Evolutionary conservation across 345 rosid species (phyloP).

Genomic region (Heritiera fomes): DNA sequence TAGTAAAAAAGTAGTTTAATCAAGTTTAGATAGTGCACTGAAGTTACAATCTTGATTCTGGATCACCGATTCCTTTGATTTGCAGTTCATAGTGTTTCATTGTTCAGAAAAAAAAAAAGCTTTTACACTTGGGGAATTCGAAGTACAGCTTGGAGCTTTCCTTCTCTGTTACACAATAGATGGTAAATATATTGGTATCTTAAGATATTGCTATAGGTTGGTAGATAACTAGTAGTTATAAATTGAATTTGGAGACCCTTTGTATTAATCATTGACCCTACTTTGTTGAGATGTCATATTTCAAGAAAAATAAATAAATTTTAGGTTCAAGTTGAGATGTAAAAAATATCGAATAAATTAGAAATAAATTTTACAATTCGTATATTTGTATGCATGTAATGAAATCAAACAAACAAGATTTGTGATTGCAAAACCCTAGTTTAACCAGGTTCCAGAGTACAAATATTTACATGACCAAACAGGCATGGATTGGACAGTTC

Average conservation of each 20-base stretch:
- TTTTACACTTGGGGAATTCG: neutral
- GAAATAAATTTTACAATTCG: too few relatives aligned
- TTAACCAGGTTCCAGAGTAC: too few relatives aligned
- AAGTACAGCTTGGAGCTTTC: neutral
- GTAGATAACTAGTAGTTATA: neutral
- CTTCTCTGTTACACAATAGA: neutral
- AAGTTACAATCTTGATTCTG: neutral
- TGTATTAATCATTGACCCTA: neutral
- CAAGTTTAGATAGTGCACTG: neutral
- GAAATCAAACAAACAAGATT: too few relatives aligned
- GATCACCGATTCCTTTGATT: slow-evolving; percentile 1
- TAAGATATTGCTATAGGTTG: neutral
- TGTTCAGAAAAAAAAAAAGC: too few relatives aligned
- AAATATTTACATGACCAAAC: slow-evolving; percentile 11
- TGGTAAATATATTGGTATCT: neutral
- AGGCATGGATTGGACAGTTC: slow-evolving; percentile 14
- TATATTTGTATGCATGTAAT: too few relatives aligned
- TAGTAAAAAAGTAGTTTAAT: neutral
- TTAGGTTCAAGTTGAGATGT: neutral
- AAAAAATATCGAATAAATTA: too few relatives aligned
- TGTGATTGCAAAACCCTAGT: neutral
- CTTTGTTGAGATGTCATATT: neutral
- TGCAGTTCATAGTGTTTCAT: neutral
- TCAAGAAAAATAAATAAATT: neutral
- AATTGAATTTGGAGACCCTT: neutral